These are phyloP conservation scores for Sclerotinia trifoliorum DNA, from an alignment of 2,329 filamentous ascomycete species.

Conservation along the genomic window DNA sequence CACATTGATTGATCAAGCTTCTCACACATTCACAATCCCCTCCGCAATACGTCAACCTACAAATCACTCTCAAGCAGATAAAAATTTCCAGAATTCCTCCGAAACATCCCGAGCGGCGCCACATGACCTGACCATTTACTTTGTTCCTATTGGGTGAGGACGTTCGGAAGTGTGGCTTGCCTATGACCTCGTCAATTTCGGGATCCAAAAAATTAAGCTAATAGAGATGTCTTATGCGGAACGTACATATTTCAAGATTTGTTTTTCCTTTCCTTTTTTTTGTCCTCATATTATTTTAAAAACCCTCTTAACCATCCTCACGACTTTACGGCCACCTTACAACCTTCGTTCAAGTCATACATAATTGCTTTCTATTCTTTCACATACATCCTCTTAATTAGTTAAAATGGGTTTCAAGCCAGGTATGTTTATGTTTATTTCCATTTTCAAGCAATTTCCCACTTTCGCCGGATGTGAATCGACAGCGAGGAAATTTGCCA, in stretches of 20 bases:
- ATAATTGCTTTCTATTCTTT: constrained; percentile 9
- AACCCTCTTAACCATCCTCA: neutral
- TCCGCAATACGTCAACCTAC: constrained; percentile 10
- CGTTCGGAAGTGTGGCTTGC: constrained; percentile 18
- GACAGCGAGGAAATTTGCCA: constrained; percentile 16
- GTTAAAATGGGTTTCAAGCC: constrained; percentile 44
- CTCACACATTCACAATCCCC: neutral
- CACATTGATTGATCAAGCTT: neutral
- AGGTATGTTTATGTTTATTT: constrained; percentile 39
- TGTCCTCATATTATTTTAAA: neutral
- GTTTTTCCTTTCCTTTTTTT: constrained; percentile 5
- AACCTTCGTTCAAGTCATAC: neutral
- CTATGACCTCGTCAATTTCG: constrained; percentile 14
- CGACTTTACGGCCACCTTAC: neutral
- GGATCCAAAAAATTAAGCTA: constrained; percentile 1
- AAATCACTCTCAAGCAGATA: neutral
- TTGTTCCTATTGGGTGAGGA: constrained; percentile 10
- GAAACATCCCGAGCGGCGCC: constrained; percentile 15
- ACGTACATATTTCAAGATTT: constrained; percentile 9
- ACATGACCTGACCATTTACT: constrained; percentile 17
- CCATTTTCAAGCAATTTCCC: neutral
- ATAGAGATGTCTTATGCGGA: neutral
- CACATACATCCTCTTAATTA: constrained; percentile 31
- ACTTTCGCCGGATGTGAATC: neutral
- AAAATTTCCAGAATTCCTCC: constrained; percentile 18